A percentile compares a stretch with the other conserved stretches of the same genome.
These are phyloP conservation scores for Phalaenopsis aphrodite DNA, from an alignment of 106 monocot species.

Conservation along the genomic window DNA sequence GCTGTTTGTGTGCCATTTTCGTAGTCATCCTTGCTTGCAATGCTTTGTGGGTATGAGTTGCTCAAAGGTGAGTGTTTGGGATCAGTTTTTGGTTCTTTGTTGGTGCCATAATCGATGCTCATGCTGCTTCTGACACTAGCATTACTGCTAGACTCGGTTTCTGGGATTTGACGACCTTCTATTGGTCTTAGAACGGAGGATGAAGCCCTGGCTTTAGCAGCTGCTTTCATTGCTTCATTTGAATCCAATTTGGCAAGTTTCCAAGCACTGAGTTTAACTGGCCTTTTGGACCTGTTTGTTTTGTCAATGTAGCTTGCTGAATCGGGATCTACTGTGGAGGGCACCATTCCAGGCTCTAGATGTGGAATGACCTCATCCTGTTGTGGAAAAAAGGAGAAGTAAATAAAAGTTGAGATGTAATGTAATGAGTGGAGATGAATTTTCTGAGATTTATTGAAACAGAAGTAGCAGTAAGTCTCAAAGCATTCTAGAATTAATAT, in stretches of 20 bases:
- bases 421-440: background rate
- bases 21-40: conserved; percentile 75
- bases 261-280: conserved; percentile 89
- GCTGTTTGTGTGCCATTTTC: conserved; percentile 59
- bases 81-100: conserved; percentile 34
- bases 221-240: conserved; percentile 68
- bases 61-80: conserved; percentile 39
- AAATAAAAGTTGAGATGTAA: background rate
- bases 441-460: background rate
- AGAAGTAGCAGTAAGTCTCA: background rate
- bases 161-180: conserved; percentile 25
- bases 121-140: conserved; percentile 70
- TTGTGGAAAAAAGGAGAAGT: background rate
- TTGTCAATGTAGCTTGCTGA: conserved; percentile 34
- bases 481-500: background rate
- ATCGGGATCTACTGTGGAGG: conserved; percentile 93
- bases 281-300: conserved; percentile 54
- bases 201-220: conserved; percentile 85
- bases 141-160: conserved; percentile 48
- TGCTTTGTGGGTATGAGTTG: conserved; percentile 62
- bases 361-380: conserved; percentile 96
- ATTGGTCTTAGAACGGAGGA: conserved; percentile 90
- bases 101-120: conserved; percentile 46
- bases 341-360: conserved; percentile 82
- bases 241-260: conserved; percentile 89